A percentile compares a stretch with the other conserved stretches of the same genome.
phyloP scores from a whole-genome alignment of 2,329 filamentous ascomycete genomes.

The Cladosporium sp. region DNA sequence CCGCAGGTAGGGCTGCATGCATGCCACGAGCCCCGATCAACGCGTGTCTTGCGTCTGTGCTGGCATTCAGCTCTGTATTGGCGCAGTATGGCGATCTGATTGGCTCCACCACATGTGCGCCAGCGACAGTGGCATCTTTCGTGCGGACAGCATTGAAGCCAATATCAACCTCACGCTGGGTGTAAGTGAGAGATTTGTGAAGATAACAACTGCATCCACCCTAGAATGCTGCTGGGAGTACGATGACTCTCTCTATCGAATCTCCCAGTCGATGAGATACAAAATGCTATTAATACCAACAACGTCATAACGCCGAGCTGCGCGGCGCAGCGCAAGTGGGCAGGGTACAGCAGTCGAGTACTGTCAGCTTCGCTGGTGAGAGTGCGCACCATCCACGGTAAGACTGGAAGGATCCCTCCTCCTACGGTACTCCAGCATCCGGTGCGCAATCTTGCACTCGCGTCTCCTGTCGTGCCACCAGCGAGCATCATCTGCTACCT shows the following conservation, averaged over 20 bases:
- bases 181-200: neutral
- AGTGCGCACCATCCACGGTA: neutral
- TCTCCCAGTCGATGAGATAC: neutral
- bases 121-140: neutral
- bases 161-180: neutral
- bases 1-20: conserved; percentile 1
- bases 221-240: neutral
- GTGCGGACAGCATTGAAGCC: neutral
- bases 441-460: conserved; percentile 5
- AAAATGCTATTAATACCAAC: conserved; percentile 1
- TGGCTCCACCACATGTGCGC: neutral
- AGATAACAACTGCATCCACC: neutral
- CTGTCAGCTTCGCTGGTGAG: conserved; percentile 13
- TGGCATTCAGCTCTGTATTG: conserved; percentile 19
- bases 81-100: neutral
- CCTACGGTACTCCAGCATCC: neutral
- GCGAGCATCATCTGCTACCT: neutral
- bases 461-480: neutral
- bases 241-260: neutral
- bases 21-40: neutral
- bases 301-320: neutral
- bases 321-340: neutral
- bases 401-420: neutral
- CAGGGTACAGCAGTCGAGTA: neutral
- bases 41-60: conserved; percentile 13